Percentiles rank a stretch among this genome's conserved stretches.
Evolutionary conservation across 2,329 filamentous ascomycete genomes (phyloP).

Genomic region (Aspergillus arachidicola): DNA sequence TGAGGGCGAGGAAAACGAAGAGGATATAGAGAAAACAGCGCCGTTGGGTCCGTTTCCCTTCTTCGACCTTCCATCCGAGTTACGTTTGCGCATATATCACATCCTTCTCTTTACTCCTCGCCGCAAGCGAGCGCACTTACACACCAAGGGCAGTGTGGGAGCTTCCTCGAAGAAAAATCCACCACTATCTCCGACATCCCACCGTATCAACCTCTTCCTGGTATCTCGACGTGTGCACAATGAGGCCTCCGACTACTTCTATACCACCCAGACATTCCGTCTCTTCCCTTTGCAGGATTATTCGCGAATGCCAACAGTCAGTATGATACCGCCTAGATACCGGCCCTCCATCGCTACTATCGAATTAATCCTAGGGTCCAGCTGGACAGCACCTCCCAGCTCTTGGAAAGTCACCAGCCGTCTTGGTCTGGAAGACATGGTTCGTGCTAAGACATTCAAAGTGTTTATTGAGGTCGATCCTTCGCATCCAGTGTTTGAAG

Average conservation of each 20-base stretch:
- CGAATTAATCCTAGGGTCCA: constrained; percentile 61
- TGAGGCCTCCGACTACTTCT: constrained; percentile 56
- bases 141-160: constrained; percentile 36
- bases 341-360: constrained; percentile 54
- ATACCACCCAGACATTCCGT: constrained; percentile 55
- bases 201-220: constrained; percentile 44
- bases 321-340: constrained; percentile 55
- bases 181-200: constrained; percentile 33
- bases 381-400: constrained; percentile 59
- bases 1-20: constrained; percentile 24
- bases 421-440: constrained; percentile 54
- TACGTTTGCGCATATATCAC: constrained; percentile 54
- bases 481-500: constrained; percentile 56
- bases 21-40: constrained; percentile 14
- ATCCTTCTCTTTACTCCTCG: constrained; percentile 45
- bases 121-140: constrained; percentile 26
- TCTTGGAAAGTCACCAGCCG: constrained; percentile 55
- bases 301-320: constrained; percentile 46
- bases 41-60: constrained; percentile 48
- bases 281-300: constrained; percentile 57
- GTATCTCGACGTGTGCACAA: constrained; percentile 49
- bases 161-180: constrained; percentile 41
- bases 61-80: constrained; percentile 56
- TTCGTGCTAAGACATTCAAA: constrained; percentile 51
- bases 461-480: constrained; percentile 63